These are phyloP conservation scores for Teratosphaeria destructans DNA, from an alignment of 2,329 filamentous ascomycete species.

Conservation along the genomic window DNA sequence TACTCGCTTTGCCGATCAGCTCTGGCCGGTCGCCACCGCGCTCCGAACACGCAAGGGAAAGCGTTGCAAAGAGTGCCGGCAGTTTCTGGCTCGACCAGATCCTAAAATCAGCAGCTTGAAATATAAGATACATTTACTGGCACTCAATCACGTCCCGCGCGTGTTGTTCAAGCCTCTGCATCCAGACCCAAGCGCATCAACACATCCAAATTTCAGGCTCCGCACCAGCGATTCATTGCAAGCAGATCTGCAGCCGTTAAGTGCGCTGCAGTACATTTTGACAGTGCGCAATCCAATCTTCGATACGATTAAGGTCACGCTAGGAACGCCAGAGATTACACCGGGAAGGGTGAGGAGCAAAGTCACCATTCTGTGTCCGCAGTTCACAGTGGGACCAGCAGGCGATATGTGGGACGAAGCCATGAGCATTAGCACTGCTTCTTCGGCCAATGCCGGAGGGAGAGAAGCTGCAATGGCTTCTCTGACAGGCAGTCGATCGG, in stretches of 20 bases:
- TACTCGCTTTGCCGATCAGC: conserved; percentile 57
- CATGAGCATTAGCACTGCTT: conserved; percentile 38
- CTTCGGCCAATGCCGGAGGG: conserved; percentile 12
- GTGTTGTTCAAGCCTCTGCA: conserved; percentile 57
- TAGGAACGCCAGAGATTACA: conserved; percentile 72
- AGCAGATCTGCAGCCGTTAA: conserved; percentile 27
- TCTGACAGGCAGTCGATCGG: conserved; percentile 27
- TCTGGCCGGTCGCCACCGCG: conserved; percentile 72
- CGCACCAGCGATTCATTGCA: conserved; percentile 8
- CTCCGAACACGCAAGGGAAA: conserved; percentile 89
- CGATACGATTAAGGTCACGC: conserved; percentile 74
- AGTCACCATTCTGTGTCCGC: conserved; percentile 86
- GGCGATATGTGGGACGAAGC: conserved; percentile 93
- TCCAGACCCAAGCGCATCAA: conserved; percentile 13
- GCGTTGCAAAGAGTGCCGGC: conserved; percentile 81
- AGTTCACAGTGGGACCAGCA: conserved; percentile 90
- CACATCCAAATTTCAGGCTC: conserved; percentile 14
- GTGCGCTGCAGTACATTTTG: conserved; percentile 66
- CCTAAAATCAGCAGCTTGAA: conserved; percentile 78
- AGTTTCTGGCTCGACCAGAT: conserved; percentile 92
- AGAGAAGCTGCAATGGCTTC: conserved; percentile 23
- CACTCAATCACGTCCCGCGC: conserved; percentile 72
- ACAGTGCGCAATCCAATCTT: conserved; percentile 93
- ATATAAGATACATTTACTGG: conserved; percentile 86
- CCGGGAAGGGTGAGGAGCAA: conserved; percentile 66